Conservation (phyloP, 2,329 filamentous ascomycete species). For the Orbilia quercus region DNA sequence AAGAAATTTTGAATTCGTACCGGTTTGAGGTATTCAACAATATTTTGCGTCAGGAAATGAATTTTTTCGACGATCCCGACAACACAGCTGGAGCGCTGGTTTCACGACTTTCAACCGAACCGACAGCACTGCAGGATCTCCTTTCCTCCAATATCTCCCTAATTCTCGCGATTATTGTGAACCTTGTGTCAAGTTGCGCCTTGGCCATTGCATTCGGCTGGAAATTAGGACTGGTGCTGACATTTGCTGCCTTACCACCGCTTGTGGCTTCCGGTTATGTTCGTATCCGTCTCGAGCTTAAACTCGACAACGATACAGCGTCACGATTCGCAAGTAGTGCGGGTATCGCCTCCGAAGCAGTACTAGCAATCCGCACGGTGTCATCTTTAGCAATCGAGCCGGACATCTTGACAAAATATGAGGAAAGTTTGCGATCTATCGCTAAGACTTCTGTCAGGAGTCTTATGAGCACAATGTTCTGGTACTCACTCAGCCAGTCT, state of each 20-base stretch:
- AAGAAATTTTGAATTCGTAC: conserved; percentile 52
- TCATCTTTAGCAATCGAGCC: conserved; percentile 76
- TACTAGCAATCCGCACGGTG: conserved; percentile 79
- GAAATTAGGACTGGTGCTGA: conserved; percentile 64
- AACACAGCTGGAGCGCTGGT: conserved; percentile 61
- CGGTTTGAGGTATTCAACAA: conserved; percentile 64
- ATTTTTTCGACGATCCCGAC: conserved; percentile 60
- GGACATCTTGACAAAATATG: conserved; percentile 72
- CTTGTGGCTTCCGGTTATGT: conserved; percentile 62
- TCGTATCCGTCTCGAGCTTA: conserved; percentile 66
- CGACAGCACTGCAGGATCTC: conserved; percentile 67
- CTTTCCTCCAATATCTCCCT: conserved; percentile 67
- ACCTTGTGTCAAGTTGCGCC: conserved; percentile 65
- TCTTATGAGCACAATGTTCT: conserved; percentile 71
- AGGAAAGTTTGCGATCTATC: conserved; percentile 70
- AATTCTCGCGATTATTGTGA: conserved; percentile 66
- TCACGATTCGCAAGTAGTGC: conserved; percentile 77
- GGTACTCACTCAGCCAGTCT: conserved; percentile 78
- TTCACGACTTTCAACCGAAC: conserved; percentile 60
- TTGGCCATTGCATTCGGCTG: conserved; percentile 63
- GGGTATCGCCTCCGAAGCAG: conserved; percentile 78
- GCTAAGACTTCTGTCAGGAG: conserved; percentile 71
- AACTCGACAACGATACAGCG: conserved; percentile 76
- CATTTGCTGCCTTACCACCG: conserved; percentile 62
- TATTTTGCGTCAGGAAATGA: conserved; percentile 66